Conservation (phyloP, 805 yeast species). For the Saccharomycopsis oosterbeekiorum region DNA sequence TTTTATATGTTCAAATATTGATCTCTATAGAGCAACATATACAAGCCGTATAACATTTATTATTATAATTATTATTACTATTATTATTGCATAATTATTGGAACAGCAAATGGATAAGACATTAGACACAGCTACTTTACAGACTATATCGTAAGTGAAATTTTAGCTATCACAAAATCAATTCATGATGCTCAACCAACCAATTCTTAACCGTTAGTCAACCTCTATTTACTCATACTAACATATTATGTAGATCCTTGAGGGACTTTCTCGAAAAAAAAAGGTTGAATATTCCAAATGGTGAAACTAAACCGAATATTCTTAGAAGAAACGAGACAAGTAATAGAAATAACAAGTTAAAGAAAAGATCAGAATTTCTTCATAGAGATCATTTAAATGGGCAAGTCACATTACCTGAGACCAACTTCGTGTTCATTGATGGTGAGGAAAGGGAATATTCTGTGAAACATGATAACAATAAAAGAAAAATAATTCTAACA, state of each 20-base stretch:
- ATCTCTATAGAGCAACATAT: too few species aligned
- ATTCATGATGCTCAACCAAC: too few species aligned
- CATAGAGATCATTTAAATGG: constrained; percentile 35
- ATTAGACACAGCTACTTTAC: constrained; percentile 3
- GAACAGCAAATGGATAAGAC: constrained; percentile 23
- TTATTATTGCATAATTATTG: too few species aligned
- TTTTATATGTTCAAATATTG: background rate
- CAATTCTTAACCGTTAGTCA: too few species aligned
- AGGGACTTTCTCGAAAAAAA: background rate
- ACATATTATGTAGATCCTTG: background rate
- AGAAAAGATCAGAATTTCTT: constrained; percentile 38
- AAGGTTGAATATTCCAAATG: background rate
- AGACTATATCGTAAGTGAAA: constrained; percentile 2
- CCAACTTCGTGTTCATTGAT: constrained; percentile 23
- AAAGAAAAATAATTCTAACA: constrained; percentile 22
- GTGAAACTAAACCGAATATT: background rate
- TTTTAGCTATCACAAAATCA: too few species aligned
- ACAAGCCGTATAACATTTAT: too few species aligned
- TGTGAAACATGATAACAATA: constrained; percentile 2
- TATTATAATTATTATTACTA: too few species aligned
- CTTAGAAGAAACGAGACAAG: constrained; percentile 24
- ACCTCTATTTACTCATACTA: background rate
- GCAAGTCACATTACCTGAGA: constrained; percentile 15
- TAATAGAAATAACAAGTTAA: constrained; percentile 51
- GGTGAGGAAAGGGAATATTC: constrained; percentile 25